Conservation (phyloP, 1,284 basidiomycete genomes). For the Microbotryum lychnidis-dioicae region DNA sequence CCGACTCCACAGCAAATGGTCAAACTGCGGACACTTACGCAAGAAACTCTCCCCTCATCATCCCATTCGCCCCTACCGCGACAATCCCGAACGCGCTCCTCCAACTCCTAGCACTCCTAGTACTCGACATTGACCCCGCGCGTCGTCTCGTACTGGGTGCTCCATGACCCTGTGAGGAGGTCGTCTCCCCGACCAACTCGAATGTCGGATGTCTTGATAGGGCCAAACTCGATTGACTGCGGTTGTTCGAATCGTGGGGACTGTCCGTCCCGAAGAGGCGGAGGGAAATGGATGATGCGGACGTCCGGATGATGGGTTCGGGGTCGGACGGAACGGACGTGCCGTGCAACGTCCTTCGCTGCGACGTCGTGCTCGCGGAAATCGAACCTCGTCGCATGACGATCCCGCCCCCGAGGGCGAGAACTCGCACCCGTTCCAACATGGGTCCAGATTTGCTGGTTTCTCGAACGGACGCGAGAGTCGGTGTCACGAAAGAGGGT, state of each 20-base stretch:
- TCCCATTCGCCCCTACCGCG: neutral
- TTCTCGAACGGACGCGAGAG: no score
- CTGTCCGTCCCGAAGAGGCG: no score
- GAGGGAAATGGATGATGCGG: no score
- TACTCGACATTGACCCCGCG: neutral
- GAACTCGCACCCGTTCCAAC: conserved; percentile 1
- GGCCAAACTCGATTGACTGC: neutral
- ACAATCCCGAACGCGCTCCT: neutral
- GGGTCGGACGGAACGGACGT: no score
- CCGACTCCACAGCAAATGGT: neutral
- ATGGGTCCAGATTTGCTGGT: neutral
- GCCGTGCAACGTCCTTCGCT: no score
- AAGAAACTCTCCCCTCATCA: neutral
- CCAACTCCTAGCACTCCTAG: conserved; percentile 2
- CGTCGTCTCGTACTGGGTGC: neutral
- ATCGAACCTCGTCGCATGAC: neutral
- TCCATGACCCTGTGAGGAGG: neutral
- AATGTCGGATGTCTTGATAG: neutral
- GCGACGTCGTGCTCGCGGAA: no score
- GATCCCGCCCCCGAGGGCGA: neutral
- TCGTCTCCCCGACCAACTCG: no score
- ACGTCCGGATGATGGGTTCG: no score
- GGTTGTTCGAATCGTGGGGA: no score
- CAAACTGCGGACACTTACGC: neutral
- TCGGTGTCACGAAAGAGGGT: no score